These are phyloP conservation scores for Chamaecrista fasciculata DNA, from an alignment of 306 rosid genomes.

Conservation along the genomic window DNA sequence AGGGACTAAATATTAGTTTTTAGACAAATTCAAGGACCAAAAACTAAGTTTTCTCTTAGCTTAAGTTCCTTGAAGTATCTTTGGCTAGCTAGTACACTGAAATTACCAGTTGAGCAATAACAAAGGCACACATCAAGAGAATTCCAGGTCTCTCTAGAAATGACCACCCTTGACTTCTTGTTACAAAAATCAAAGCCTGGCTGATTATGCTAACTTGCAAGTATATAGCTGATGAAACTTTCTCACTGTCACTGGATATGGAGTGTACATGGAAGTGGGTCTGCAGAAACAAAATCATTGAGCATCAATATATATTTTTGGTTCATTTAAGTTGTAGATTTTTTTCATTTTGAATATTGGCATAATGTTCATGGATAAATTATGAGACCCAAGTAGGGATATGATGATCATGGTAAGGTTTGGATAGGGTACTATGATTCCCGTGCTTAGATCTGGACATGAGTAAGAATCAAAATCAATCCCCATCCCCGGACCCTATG, in stretches of 20 bases:
- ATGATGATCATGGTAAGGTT: no score
- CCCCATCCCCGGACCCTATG: no score
- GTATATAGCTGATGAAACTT: slow-evolving; percentile 74
- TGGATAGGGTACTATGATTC: no score
- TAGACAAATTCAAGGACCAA: not conserved
- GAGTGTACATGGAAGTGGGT: slow-evolving; percentile 53
- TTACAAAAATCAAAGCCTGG: slow-evolving; percentile 87
- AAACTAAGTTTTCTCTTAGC: not conserved
- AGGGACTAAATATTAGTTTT: no score
- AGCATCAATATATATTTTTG: slow-evolving; percentile 13
- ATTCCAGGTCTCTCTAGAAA: slow-evolving; percentile 75
- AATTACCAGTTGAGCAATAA: slow-evolving; percentile 76
- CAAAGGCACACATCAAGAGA: slow-evolving; percentile 75
- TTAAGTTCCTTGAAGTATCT: slow-evolving; percentile 9
- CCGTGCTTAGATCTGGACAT: no score
- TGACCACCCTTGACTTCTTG: slow-evolving; percentile 76
- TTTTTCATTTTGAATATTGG: not conserved
- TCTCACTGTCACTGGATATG: slow-evolving; percentile 52
- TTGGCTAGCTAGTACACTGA: not conserved
- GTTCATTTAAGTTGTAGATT: not conserved
- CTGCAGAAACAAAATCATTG: slow-evolving; percentile 41
- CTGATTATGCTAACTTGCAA: slow-evolving; percentile 86
- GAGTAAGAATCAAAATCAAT: no score
- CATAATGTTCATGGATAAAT: not conserved
- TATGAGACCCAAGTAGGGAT: no score